Evolutionary conservation across 139 green algal genomes (phyloP).

Genomic region (Trebouxia sp.): DNA sequence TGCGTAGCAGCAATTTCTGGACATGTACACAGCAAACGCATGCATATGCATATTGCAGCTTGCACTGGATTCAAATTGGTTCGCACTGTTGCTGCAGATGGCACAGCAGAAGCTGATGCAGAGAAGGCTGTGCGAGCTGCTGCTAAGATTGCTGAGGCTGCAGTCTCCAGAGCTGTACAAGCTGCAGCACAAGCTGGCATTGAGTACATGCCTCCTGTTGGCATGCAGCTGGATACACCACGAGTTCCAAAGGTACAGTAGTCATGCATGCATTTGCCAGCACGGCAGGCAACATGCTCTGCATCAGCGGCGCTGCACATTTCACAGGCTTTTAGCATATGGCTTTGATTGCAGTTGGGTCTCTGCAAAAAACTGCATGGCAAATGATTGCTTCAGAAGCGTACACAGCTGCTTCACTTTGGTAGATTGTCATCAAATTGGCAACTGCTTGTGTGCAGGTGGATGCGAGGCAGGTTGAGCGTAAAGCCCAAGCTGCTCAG

Average conservation of each 20-base stretch:
- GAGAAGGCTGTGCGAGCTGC: not conserved
- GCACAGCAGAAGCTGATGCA: conserved; percentile 7
- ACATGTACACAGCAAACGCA: no score
- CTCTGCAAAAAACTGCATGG: no score
- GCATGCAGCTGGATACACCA: not conserved
- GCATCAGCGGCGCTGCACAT: not conserved
- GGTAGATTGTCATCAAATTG: no score
- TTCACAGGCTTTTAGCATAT: no score
- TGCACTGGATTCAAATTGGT: not conserved
- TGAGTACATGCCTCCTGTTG: not conserved
- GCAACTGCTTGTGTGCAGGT: not conserved
- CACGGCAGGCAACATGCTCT: not conserved
- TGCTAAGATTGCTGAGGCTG: conserved; percentile 12
- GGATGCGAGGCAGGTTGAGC: conserved; percentile 6
- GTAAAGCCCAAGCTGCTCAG: conserved; percentile 15
- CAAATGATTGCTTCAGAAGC: not conserved
- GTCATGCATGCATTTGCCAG: not conserved
- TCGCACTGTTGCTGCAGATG: not conserved
- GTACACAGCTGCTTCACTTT: not conserved
- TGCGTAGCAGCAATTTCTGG: not conserved
- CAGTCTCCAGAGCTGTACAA: conserved; percentile 10
- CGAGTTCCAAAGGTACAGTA: not conserved
- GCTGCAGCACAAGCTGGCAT: not conserved
- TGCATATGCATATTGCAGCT: no score
- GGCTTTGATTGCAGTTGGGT: no score